Conservation (phyloP, 257 asterid genomes). For the Craterostigma plantagineum region DNA sequence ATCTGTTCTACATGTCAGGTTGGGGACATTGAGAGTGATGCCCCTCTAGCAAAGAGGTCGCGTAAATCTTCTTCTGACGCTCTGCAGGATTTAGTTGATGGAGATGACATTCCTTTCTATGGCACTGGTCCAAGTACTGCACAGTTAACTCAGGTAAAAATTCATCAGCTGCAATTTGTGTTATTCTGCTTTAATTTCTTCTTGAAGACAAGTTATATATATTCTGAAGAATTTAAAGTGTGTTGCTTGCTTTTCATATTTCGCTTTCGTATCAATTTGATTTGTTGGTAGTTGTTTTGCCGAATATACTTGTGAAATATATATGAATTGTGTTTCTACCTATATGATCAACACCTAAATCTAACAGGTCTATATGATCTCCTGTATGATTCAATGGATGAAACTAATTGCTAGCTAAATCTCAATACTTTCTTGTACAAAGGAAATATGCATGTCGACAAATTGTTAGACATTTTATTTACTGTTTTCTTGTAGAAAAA, state of each 20-base stretch:
- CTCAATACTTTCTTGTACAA: too few species aligned
- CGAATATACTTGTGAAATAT: too few species aligned
- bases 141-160: conserved; percentile 60
- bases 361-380: too few species aligned
- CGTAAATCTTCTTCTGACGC: conserved; percentile 76
- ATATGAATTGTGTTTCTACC: too few species aligned
- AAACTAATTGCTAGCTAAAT: too few species aligned
- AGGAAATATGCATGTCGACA: too few species aligned
- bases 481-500: conserved; percentile 43
- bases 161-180: conserved; percentile 8
- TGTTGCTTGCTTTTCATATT: too few species aligned
- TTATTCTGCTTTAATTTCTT: conserved; percentile 6
- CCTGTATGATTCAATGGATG: too few species aligned
- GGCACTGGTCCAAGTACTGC: conserved; percentile 65
- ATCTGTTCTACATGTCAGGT: conserved; percentile 26
- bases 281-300: too few species aligned
- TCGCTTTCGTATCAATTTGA: too few species aligned
- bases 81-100: conserved; percentile 58
- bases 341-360: too few species aligned
- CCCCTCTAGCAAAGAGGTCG: conserved; percentile 55
- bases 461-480: neutral
- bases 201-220: neutral
- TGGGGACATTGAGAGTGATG: conserved; percentile 83
- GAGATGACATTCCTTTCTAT: conserved; percentile 80
- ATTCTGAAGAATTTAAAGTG: neutral